Conservation (phyloP, 306 rosid species). For the Prunus mira region DNA sequence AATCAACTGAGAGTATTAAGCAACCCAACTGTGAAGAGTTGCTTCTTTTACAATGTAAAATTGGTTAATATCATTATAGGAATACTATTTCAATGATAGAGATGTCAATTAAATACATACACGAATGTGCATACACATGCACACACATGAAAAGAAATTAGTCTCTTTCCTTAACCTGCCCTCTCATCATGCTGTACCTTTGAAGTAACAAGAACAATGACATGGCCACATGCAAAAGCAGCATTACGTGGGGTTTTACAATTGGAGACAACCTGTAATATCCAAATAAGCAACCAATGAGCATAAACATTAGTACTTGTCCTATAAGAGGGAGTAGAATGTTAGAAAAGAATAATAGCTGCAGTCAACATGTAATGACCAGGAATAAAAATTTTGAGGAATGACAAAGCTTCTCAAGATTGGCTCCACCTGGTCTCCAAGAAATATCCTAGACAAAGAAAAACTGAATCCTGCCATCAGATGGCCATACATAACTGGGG, state of each 20-base stretch:
- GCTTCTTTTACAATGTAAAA: too few species aligned
- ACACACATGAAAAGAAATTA: slow-evolving; percentile 1
- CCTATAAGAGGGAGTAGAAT: neutral
- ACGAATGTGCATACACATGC: neutral
- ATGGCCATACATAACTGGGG: neutral
- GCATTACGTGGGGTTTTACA: slow-evolving; percentile 47
- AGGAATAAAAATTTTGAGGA: neutral
- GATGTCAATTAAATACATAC: neutral
- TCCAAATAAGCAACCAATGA: slow-evolving; percentile 7
- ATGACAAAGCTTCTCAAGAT: neutral
- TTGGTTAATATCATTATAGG: neutral
- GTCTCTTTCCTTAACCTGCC: neutral
- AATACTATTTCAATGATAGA: neutral
- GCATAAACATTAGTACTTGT: neutral
- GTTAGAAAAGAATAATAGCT: neutral
- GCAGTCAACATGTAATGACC: neutral
- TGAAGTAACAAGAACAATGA: slow-evolving; percentile 75
- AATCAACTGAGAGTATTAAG: neutral
- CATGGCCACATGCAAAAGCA: slow-evolving; percentile 65
- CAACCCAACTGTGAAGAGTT: too few species aligned
- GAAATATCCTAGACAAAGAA: neutral
- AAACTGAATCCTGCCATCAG: neutral
- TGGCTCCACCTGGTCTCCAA: neutral
- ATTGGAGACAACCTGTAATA: slow-evolving; percentile 58
- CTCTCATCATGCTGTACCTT: slow-evolving; percentile 49